Evolutionary conservation across 306 rosid genomes (phyloP), one percentile per base, ranked within the genome.

Genomic region (Vigna reflexopilosa): DNA sequence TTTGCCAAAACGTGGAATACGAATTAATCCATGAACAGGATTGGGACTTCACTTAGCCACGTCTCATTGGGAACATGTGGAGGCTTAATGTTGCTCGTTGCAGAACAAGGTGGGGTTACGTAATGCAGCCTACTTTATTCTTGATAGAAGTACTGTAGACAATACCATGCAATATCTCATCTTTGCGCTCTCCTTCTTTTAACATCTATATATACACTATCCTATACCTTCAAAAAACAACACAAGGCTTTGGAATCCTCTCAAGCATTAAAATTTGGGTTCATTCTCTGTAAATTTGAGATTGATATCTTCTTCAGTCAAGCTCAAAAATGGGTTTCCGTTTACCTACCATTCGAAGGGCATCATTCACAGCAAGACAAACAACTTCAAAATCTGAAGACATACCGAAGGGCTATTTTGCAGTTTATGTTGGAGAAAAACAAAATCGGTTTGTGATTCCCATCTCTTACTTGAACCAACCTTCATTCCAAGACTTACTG

Each of bases 391-490:
- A 47, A 52, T 51, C 55, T 1, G 22, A 6, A 5, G 42, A 49
- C 17, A 49, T 89, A 2, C 85, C 82, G 20, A 90, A 86, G 56
- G 90, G 90, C 22, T 72, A 49, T 42, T 51, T 86, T 30, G 82
- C 84, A 4, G 86, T 86, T 1, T 90, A 88, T 42, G 88, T 79
- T 49, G 91, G 89, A 67, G 87, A 88, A 42, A 49, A 84, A 50
- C 70, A 14, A 56, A 85, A 72, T 73, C 67, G 88, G 32, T 85
- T 67, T 32, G 70, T 83, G 22, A 84, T 87, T 50, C 90, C 93
- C 0, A 3, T 87, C 47, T 72, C 90, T 28, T 81, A 64, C 67
- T 59, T 89, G 82, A 89, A 75, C 69, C 82, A 89, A 36, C 77
- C 86, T 56, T 70, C 79, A 34, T 89, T 89, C 52, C 87, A 80